Base-by-base conservation (phyloP, 108 stramenopile genomes). In the Discostella pseudostelligera region DNA sequence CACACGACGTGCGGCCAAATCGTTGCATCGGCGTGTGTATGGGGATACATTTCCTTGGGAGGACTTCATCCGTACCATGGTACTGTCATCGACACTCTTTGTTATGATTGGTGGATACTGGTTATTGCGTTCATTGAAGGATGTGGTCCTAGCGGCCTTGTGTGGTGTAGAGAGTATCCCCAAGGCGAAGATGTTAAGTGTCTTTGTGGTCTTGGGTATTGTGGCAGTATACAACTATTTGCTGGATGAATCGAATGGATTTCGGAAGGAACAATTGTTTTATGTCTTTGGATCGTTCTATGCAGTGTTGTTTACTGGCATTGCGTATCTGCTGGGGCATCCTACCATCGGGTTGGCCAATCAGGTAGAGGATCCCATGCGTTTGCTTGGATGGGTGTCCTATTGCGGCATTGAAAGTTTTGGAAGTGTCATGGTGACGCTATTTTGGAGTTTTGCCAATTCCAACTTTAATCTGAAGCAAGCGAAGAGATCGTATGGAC, bases 51-150 rank as follows among this genome's bases (percentile, higher is more conserved):
- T 96, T 21, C 87, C 94, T 3, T 69, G 79, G 53, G 68, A 71
- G 37, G 97, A 98, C 57, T 87, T 95, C 67, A 36, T 92, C 14
- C 95, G 96, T 8, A 94, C 95, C 8, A 79, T 96, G 44, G 84
- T 81, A 46, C 78, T 98, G 22, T 88, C 96, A 9, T 80, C 85
- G 44, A 97, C 97, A n/a, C 81, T 99, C 9, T 97, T 97, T 59
- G 96, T 97, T 59, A 95, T 97, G 87, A 97, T 99, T 70, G 97
- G 96, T 40, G 96, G 96, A 9, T 99, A 97, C 80, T 99, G 98
- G 98, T 59, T 97, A 24, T 72, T 99, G 57, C 85, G 97, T 39
- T 89, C 87, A 14, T 66, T 97, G 36, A 99, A 99, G 78, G 98
- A 99, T 72, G 84, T 92, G 4, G 90, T 98, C n/a, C 76, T 97